phyloP scores from a whole-genome alignment of 371 early-diverging fungal species.

The Mortierella sp. region DNA sequence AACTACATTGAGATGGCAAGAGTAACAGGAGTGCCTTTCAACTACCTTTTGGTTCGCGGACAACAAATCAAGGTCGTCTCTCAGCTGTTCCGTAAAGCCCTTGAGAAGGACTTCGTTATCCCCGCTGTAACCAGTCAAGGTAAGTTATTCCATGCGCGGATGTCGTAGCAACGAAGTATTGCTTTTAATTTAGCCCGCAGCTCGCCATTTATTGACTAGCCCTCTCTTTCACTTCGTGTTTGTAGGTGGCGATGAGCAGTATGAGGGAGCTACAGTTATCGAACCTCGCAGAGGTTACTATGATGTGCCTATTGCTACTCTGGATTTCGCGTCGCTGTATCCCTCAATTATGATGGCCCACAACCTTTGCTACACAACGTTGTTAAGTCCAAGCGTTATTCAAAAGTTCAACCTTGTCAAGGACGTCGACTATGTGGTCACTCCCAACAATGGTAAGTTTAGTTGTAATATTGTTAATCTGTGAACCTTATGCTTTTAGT shows the following conservation, averaged over 20 bases:
- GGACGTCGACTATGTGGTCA: constrained; percentile 88
- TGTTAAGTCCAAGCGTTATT: constrained; percentile 74
- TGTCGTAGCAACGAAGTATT: neutral
- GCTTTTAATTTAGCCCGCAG: neutral
- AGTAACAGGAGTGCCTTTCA: constrained; percentile 98
- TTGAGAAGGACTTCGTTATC: constrained; percentile 89
- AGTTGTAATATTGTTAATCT: neutral
- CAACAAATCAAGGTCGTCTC: constrained; percentile 99
- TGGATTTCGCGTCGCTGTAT: constrained; percentile 99
- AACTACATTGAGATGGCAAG: constrained; percentile 99
- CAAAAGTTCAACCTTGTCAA: constrained; percentile 77
- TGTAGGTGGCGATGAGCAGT: constrained; percentile 86
- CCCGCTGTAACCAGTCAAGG: constrained; percentile 91
- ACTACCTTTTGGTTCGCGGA: constrained; percentile 96
- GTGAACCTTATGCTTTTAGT: neutral
- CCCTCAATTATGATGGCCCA: constrained; percentile 99
- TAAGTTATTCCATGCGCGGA: constrained; percentile 1
- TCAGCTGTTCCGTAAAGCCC: constrained; percentile 95
- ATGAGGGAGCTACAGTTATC: constrained; percentile 99
- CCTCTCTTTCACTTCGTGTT: neutral
- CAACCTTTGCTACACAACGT: constrained; percentile 99
- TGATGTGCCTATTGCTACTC: constrained; percentile 96
- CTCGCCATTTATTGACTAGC: neutral
- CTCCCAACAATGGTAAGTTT: constrained; percentile 86
- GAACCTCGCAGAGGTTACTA: constrained; percentile 99